A percentile compares a stretch with the other conserved stretches of the same genome.
Conservation (phyloP, 1,139 yeast species). For the Yamadazyma blattariae region DNA sequence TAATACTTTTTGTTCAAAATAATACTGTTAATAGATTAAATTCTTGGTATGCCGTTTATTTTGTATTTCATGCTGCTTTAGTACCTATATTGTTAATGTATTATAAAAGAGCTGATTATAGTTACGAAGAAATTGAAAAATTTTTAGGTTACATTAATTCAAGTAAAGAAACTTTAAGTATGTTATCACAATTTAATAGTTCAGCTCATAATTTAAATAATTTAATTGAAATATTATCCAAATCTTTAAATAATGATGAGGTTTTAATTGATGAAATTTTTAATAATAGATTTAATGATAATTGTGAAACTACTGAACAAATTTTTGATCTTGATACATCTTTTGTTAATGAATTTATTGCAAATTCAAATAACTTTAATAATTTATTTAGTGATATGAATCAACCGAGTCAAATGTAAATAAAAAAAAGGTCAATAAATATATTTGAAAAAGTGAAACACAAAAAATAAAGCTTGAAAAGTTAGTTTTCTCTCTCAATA, state of each 20-base stretch:
- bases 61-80: slow-evolving; percentile 8
- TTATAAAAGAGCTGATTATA: neutral
- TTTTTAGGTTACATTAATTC: neutral
- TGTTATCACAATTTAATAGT: slow-evolving; percentile 5
- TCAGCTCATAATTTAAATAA: slow-evolving; percentile 8
- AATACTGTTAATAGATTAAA: slow-evolving; percentile 3
- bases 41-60: slow-evolving; percentile 9
- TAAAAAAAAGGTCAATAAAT: no score
- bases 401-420: no score
- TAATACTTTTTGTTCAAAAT: neutral
- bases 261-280: slow-evolving; percentile 6
- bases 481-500: no score
- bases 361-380: no score
- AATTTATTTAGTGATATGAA: no score
- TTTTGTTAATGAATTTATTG: neutral
- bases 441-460: no score
- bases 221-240: slow-evolving; percentile 8
- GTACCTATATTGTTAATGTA: slow-evolving; percentile 6
- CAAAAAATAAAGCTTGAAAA: no score
- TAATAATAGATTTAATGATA: slow-evolving; percentile 1
- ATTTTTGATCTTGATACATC: no score
- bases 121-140: neutral
- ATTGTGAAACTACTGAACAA: no score
- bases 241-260: slow-evolving; percentile 3
- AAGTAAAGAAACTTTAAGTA: neutral